These are phyloP conservation scores for Trapa incisa DNA, from an alignment of 345 rosid genomes.

Conservation along the genomic window DNA sequence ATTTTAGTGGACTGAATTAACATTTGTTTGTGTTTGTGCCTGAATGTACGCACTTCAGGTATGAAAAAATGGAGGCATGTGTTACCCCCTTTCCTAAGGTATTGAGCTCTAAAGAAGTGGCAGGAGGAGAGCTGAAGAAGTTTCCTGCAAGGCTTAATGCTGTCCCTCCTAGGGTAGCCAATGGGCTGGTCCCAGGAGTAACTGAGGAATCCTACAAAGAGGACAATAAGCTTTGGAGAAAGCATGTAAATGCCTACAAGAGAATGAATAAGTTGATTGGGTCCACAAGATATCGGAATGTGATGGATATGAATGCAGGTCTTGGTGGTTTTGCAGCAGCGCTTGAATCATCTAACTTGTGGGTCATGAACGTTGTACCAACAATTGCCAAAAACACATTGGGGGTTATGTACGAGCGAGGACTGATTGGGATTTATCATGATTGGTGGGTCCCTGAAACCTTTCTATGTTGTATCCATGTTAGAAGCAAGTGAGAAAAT, in stretches of 20 bases:
- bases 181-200: constrained; percentile 48
- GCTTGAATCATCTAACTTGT: constrained; percentile 71
- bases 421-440: constrained; percentile 85
- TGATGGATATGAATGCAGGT: constrained; percentile 96
- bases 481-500: neutral
- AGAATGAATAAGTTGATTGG: constrained; percentile 66
- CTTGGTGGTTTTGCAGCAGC: constrained; percentile 97
- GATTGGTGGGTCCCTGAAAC: constrained; percentile 54
- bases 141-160: constrained; percentile 83
- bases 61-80: constrained; percentile 65
- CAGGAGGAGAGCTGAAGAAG: constrained; percentile 74
- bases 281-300: constrained; percentile 63
- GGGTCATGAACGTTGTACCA: constrained; percentile 97
- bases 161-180: constrained; percentile 59
- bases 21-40: neutral
- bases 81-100: constrained; percentile 66
- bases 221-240: constrained; percentile 66
- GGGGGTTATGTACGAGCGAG: constrained; percentile 82
- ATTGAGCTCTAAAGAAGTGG: constrained; percentile 49
- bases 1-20: neutral
- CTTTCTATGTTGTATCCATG: neutral
- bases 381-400: constrained; percentile 59
- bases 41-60: constrained; percentile 25
- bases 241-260: constrained; percentile 57
- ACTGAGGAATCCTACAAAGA: constrained; percentile 47